These are phyloP conservation scores for Colletotrichum aenigma DNA, from an alignment of 2,329 filamentous ascomycete species.

Conservation along the genomic window DNA sequence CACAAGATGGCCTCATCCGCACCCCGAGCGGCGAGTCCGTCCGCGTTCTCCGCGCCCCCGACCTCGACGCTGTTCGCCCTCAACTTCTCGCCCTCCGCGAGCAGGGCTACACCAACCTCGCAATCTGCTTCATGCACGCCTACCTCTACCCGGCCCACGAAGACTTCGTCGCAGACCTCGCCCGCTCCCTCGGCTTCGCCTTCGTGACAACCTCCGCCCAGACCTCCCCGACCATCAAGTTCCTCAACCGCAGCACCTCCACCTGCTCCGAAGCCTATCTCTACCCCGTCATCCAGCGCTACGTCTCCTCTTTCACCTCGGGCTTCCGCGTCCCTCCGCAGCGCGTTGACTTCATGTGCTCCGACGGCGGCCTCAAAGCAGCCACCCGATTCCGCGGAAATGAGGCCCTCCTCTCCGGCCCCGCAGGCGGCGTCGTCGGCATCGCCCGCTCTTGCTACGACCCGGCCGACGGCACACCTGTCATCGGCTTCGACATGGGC, in stretches of 20 bases:
- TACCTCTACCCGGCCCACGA: slow-evolving; percentile 67
- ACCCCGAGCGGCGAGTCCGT: slow-evolving; percentile 71
- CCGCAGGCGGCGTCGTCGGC: slow-evolving; percentile 74
- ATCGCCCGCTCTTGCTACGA: slow-evolving; percentile 74
- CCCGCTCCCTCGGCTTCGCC: slow-evolving; percentile 64
- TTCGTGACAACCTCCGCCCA: slow-evolving; percentile 71
- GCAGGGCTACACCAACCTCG: slow-evolving; percentile 55
- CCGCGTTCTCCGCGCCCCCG: slow-evolving; percentile 61
- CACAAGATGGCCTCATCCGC: slow-evolving; percentile 54
- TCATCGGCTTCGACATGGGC: slow-evolving; percentile 55
- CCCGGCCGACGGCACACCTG: slow-evolving; percentile 64
- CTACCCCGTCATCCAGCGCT: slow-evolving; percentile 72
- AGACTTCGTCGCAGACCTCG: slow-evolving; percentile 36
- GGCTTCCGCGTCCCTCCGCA: slow-evolving; percentile 65
- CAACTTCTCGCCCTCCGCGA: slow-evolving; percentile 65
- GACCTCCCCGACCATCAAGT: slow-evolving; percentile 75
- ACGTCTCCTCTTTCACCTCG: slow-evolving; percentile 68
- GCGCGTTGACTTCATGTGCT: slow-evolving; percentile 73
- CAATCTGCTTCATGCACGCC: slow-evolving; percentile 74
- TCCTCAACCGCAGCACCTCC: slow-evolving; percentile 69
- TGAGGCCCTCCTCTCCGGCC: slow-evolving; percentile 69
- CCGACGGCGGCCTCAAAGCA: slow-evolving; percentile 47
- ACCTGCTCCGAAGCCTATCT: slow-evolving; percentile 75
- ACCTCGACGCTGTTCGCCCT: slow-evolving; percentile 50
- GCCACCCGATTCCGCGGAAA: slow-evolving; percentile 66